phyloP scores from a whole-genome alignment of 371 early-diverging fungal species.

The Mortierella sp. region DNA sequence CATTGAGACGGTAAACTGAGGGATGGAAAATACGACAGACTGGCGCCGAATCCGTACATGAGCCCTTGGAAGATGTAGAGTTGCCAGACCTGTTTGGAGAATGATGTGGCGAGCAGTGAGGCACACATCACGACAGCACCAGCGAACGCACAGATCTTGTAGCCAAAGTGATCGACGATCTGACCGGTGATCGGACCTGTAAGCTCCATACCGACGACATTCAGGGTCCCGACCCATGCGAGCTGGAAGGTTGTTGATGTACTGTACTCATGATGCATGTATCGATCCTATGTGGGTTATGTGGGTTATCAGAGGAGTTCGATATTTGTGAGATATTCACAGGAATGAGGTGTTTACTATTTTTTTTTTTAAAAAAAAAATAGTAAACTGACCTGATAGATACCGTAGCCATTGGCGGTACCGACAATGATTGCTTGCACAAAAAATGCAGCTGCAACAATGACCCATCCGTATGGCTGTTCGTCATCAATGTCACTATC shows the following conservation, averaged over 20 bases:
- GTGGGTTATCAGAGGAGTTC: background rate
- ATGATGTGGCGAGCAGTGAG: conserved; percentile 42
- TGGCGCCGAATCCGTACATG: conserved; percentile 69
- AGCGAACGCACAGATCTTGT: conserved; percentile 62
- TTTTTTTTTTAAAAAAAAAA: too few species aligned
- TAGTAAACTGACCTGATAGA: conserved; percentile 40
- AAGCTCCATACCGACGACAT: conserved; percentile 58
- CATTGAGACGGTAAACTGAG: conserved; percentile 77
- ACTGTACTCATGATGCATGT: conserved; percentile 31
- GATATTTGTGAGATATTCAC: too few species aligned
- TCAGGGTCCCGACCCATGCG: conserved; percentile 67
- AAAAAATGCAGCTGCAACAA: conserved; percentile 42
- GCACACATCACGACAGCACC: conserved; percentile 59
- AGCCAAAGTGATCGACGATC: conserved; percentile 68
- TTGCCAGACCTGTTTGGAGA: conserved; percentile 60
- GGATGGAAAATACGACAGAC: conserved; percentile 71
- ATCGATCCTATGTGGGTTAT: conserved; percentile 25
- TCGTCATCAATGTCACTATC: conserved; percentile 26
- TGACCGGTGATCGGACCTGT: conserved; percentile 71
- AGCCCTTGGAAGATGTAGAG: conserved; percentile 77
- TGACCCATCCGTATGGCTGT: conserved; percentile 46
- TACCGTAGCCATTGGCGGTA: conserved; percentile 38
- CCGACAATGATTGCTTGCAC: conserved; percentile 37
- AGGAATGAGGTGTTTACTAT: too few species aligned
- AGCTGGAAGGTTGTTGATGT: conserved; percentile 45